Percentiles rank a stretch among this genome's conserved stretches.
These are phyloP conservation scores for Neurospora tetrasperma DNA, from an alignment of 495 filamentous ascomycete species.

Conservation along the genomic window DNA sequence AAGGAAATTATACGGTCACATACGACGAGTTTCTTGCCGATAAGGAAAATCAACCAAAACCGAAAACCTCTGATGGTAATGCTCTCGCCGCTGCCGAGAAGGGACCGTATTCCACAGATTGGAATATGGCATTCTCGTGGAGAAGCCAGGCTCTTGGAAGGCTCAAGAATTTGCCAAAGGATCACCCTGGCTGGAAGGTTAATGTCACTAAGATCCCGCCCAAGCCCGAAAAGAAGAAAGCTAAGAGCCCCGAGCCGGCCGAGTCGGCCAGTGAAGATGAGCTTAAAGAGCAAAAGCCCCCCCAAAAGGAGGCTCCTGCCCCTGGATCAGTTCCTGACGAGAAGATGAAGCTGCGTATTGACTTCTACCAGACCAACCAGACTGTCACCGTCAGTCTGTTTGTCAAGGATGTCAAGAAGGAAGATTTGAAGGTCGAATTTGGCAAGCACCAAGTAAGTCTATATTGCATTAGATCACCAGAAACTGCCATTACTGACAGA, in stretches of 20 bases:
- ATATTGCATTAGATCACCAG: not conserved
- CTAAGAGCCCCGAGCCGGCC: conserved; percentile 5
- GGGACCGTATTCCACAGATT: conserved; percentile 16
- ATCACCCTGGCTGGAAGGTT: conserved; percentile 47
- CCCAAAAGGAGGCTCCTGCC: conserved; percentile 5
- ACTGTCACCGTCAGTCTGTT: conserved; percentile 28
- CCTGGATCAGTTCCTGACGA: conserved; percentile 18
- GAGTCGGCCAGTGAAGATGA: not conserved
- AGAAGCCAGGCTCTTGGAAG: conserved; percentile 31
- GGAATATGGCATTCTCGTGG: conserved; percentile 31
- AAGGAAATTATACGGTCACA: conserved; percentile 30
- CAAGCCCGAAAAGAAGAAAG: conserved; percentile 25
- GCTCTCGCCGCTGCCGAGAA: conserved; percentile 5
- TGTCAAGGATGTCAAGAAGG: conserved; percentile 27
- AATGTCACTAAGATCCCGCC: conserved; percentile 57
- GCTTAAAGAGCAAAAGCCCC: conserved; percentile 19
- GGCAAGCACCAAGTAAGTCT: conserved; percentile 16
- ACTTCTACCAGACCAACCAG: conserved; percentile 32
- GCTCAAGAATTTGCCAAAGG: conserved; percentile 54
- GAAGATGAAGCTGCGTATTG: conserved; percentile 20
- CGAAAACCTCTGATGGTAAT: not conserved
- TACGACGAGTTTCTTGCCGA: conserved; percentile 17
- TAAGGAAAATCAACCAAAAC: conserved; percentile 21
- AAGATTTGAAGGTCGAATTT: conserved; percentile 22
- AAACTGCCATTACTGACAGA: not conserved